Percentiles rank a stretch among this genome's conserved stretches.
Evolutionary conservation across 148 eudicot species (phyloP).

Genomic region (Rhododendron molle): DNA sequence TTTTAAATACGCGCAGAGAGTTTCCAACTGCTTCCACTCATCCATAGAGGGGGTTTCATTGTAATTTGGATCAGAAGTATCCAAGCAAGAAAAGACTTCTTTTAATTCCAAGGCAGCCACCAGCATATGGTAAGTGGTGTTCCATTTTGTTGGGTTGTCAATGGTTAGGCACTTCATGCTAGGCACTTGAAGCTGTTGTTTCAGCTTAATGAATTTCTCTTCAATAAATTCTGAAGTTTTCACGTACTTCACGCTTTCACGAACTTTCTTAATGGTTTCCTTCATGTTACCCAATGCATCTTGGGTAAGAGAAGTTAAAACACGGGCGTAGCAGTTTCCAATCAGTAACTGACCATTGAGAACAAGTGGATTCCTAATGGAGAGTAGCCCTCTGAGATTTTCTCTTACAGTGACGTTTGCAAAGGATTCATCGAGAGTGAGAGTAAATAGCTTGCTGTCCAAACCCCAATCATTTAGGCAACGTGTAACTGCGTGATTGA

Average conservation of each 20-base stretch:
- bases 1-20: slow-evolving; percentile 56
- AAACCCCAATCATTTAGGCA: slow-evolving; percentile 69
- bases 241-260: slow-evolving; percentile 70
- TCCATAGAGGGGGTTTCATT: slow-evolving; percentile 37
- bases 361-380: slow-evolving; percentile 44
- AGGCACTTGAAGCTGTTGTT: slow-evolving; percentile 56
- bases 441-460: slow-evolving; percentile 62
- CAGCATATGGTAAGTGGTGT: slow-evolving; percentile 81
- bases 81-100: slow-evolving; percentile 66
- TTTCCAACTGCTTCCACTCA: slow-evolving; percentile 69
- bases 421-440: slow-evolving; percentile 64
- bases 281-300: slow-evolving; percentile 40
- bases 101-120: slow-evolving; percentile 61
- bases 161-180: slow-evolving; percentile 48
- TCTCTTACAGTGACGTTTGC: slow-evolving; percentile 45
- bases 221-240: slow-evolving; percentile 41
- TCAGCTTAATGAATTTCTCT: slow-evolving; percentile 42
- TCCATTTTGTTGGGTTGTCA: slow-evolving; percentile 66
- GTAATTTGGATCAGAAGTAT: slow-evolving; percentile 52
- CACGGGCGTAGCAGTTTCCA: slow-evolving; percentile 66
- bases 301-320: slow-evolving; percentile 49
- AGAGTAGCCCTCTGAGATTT: slow-evolving; percentile 55
- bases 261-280: slow-evolving; percentile 54
- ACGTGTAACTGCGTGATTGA: slow-evolving; percentile 50
- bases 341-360: slow-evolving; percentile 63